These are phyloP conservation scores for Monosporozyma yasuniensis DNA, from an alignment of 805 yeast genomes.

Conservation along the genomic window DNA sequence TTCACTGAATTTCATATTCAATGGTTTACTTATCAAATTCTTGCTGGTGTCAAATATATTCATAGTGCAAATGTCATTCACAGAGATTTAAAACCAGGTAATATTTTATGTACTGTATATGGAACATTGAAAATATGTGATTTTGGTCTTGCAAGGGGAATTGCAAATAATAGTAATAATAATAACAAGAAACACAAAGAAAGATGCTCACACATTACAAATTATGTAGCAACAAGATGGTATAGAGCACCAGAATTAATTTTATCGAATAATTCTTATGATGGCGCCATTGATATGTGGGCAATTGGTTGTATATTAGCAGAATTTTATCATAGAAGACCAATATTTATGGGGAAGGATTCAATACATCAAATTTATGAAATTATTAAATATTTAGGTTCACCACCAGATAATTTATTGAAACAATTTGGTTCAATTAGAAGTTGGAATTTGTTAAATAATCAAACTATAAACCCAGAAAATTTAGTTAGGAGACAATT, in stretches of 20 bases:
- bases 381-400: constrained; percentile 61
- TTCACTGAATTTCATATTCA: constrained; percentile 80
- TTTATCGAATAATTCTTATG: constrained; percentile 48
- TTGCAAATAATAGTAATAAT: constrained; percentile 23
- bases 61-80: constrained; percentile 91
- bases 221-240: constrained; percentile 92
- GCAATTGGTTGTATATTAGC: constrained; percentile 86
- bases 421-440: constrained; percentile 36
- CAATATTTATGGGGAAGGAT: constrained; percentile 70
- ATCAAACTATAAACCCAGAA: constrained; percentile 1
- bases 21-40: constrained; percentile 66
- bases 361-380: constrained; percentile 62
- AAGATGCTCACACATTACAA: constrained; percentile 55
- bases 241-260: constrained; percentile 90
- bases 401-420: constrained; percentile 47
- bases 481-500: constrained; percentile 19
- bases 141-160: constrained; percentile 85
- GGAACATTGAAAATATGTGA: constrained; percentile 84
- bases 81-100: constrained; percentile 88
- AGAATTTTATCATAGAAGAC: constrained; percentile 72
- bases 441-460: constrained; percentile 39
- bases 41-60: constrained; percentile 80
- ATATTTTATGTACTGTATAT: constrained; percentile 62
- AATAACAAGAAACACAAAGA: neutral
- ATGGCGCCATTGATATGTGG: constrained; percentile 81